A percentile compares a stretch with the other conserved stretches of the same genome.
phyloP scores from a whole-genome alignment of 495 filamentous ascomycete genomes.

The Pseudotulostoma volvatum region DNA sequence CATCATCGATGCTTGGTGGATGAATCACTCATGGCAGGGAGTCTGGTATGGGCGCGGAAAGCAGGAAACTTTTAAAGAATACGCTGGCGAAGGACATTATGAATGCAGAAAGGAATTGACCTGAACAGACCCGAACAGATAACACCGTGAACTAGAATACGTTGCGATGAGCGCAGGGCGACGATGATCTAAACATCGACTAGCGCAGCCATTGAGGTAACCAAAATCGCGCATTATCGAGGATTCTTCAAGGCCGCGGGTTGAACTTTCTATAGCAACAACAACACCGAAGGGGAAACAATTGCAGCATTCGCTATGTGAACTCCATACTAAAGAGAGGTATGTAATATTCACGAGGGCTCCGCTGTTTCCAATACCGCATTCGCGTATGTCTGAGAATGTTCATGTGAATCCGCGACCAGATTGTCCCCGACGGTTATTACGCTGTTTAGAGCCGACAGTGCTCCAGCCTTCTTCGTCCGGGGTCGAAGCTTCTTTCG shows the following conservation, averaged over 20 bases:
- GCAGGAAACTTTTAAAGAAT: constrained; percentile 24
- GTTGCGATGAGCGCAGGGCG: constrained; percentile 8
- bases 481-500: constrained; percentile 22
- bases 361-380: too few relatives aligned
- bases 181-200: constrained; percentile 14
- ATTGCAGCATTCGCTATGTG: too few relatives aligned
- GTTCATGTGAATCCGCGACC: constrained; percentile 34
- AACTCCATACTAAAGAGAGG: too few relatives aligned
- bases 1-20: constrained; percentile 3
- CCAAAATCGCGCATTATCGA: constrained; percentile 11
- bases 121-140: constrained; percentile 18
- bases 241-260: constrained; percentile 5
- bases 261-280: too few relatives aligned
- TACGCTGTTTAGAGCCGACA: constrained; percentile 39
- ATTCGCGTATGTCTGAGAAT: too few relatives aligned
- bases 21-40: constrained; percentile 3
- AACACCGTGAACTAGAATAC: constrained; percentile 7
- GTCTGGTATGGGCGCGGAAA: too few relatives aligned
- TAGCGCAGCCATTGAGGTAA: constrained; percentile 14
- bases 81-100: constrained; percentile 15
- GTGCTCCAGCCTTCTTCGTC: constrained; percentile 72
- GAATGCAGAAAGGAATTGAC: constrained; percentile 24
- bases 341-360: too few relatives aligned
- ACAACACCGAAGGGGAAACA: too few relatives aligned
- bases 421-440: constrained; percentile 33